Conservation (phyloP, 306 rosid species). For the Citrullus colocynthis region DNA sequence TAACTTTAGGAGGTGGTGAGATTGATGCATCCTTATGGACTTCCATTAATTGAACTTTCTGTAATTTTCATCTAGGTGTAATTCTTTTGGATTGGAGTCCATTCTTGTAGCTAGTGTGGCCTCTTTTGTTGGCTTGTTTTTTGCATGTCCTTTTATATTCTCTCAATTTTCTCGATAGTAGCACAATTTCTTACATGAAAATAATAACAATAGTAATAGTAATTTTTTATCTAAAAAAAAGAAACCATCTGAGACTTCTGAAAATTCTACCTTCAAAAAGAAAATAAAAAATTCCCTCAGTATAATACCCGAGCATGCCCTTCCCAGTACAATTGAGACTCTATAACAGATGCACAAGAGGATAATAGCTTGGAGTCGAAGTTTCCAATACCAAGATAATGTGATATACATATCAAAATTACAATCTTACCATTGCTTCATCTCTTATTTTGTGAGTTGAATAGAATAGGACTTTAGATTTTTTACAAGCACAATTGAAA, state of each 20-base stretch:
- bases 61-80: background rate
- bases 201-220: too few species aligned
- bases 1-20: background rate
- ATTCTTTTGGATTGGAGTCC: background rate
- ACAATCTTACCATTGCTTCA: background rate
- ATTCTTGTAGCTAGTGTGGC: background rate
- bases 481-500: background rate
- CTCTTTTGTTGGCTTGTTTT: background rate
- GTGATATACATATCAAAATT: background rate
- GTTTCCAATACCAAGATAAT: background rate
- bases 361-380: background rate
- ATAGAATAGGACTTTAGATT: background rate
- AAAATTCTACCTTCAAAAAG: background rate
- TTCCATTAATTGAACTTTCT: background rate
- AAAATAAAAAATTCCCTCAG: background rate
- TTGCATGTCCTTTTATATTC: background rate
- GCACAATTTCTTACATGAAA: background rate
- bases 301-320: background rate
- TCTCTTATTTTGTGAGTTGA: background rate
- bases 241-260: background rate
- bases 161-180: background rate
- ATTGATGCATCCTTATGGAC: background rate
- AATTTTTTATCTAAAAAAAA: too few species aligned
- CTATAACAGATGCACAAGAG: background rate
- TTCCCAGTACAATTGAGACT: background rate